phyloP scores from a whole-genome alignment of 1,284 basidiomycete genomes.

The Papiliotrema terrestris region DNA sequence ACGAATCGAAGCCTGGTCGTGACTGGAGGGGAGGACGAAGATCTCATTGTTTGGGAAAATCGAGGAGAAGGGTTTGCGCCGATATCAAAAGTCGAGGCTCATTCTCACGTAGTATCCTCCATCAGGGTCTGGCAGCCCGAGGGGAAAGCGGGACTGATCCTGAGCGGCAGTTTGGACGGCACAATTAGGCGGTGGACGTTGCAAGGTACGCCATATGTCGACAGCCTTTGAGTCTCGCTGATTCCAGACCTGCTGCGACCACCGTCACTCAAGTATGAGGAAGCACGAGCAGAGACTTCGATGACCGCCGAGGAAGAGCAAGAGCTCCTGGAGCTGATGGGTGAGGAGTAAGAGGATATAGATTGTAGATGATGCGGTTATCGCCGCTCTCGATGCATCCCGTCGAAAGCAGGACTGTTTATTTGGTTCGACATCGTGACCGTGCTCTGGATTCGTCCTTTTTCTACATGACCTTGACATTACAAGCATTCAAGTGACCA shows the following conservation, averaged over 20 bases:
- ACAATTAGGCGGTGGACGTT: conserved; percentile 80
- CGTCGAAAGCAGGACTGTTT: too few species aligned
- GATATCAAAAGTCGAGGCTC: conserved; percentile 65
- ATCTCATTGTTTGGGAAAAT: conserved; percentile 63
- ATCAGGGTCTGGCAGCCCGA: conserved; percentile 61
- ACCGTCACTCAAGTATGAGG: conserved; percentile 23
- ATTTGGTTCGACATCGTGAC: too few species aligned
- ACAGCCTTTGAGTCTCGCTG: not conserved
- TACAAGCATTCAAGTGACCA: too few species aligned
- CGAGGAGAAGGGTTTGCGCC: conserved; percentile 39
- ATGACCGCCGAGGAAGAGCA: conserved; percentile 49
- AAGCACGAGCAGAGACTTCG: conserved; percentile 13
- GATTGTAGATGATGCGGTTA: too few species aligned
- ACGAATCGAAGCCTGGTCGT: conserved; percentile 61
- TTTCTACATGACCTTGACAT: too few species aligned
- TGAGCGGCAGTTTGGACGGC: conserved; percentile 58
- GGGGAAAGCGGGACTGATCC: too few species aligned
- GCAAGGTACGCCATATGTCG: conserved; percentile 54
- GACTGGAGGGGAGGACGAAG: conserved; percentile 71
- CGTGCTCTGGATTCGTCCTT: too few species aligned
- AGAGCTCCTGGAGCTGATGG: conserved; percentile 75
- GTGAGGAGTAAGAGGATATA: conserved; percentile 46
- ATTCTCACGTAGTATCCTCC: conserved; percentile 79
- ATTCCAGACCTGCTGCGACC: conserved; percentile 39
- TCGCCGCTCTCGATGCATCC: too few species aligned